phyloP scores from a whole-genome alignment of 768 basidiomycete species.

The Suillus decipiens region DNA sequence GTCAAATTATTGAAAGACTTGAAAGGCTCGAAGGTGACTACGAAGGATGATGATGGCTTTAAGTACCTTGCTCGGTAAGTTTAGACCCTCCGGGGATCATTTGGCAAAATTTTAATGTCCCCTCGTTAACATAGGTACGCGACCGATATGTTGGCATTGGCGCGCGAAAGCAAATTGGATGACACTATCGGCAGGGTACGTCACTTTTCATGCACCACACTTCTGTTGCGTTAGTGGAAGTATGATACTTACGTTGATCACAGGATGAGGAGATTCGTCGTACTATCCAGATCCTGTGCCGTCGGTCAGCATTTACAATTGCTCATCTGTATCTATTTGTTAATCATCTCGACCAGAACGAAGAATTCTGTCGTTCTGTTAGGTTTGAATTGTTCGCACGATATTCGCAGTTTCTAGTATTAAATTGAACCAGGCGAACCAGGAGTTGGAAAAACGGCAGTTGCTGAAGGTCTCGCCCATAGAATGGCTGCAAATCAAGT shows the following conservation, averaged over 20 bases:
- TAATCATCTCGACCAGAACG: slow-evolving; percentile 6
- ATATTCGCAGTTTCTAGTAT: not conserved
- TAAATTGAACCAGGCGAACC: slow-evolving; percentile 11
- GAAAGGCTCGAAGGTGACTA: slow-evolving; percentile 4
- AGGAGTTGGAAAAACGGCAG: slow-evolving; percentile 14
- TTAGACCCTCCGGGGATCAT: not conserved
- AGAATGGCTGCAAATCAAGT: slow-evolving; percentile 13
- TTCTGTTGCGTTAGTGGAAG: not conserved
- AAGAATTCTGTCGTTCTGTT: slow-evolving; percentile 15
- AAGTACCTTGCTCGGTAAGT: slow-evolving; percentile 13
- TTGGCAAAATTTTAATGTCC: not conserved
- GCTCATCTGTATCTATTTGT: not conserved
- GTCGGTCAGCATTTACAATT: slow-evolving; percentile 4
- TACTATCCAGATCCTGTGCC: slow-evolving; percentile 13
- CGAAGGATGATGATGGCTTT: slow-evolving; percentile 7
- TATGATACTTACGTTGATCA: not conserved
- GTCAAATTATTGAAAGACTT: slow-evolving; percentile 3
- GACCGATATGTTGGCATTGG: slow-evolving; percentile 13
- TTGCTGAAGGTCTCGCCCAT: slow-evolving; percentile 14
- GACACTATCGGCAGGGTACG: slow-evolving; percentile 15
- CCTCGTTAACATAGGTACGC: slow-evolving; percentile 9
- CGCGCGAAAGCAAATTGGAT: slow-evolving; percentile 8
- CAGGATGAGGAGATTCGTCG: slow-evolving; percentile 16
- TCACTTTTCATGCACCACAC: not conserved
- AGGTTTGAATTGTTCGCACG: not conserved